Evolutionary conservation across 352 stramenopile genomes (phyloP).

Genomic region (Saprolegnia diclina): DNA sequence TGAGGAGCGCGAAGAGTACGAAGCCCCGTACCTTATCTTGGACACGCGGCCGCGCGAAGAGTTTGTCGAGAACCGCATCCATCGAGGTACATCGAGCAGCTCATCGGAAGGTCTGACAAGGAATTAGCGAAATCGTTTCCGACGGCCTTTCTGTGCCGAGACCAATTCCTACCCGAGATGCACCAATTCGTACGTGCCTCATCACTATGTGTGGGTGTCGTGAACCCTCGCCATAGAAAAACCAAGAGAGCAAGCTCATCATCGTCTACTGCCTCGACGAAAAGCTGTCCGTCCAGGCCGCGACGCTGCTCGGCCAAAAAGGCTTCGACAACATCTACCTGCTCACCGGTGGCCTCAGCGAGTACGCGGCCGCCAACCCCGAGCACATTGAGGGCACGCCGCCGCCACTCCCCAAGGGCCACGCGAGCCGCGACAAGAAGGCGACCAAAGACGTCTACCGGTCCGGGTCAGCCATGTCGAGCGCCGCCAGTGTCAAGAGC

Average conservation of each 20-base stretch:
- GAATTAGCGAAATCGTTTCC: constrained; percentile 50
- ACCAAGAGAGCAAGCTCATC: constrained; percentile 66
- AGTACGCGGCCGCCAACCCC: constrained; percentile 57
- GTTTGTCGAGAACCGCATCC: constrained; percentile 60
- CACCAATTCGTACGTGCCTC: constrained; percentile 45
- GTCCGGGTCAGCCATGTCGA: constrained; percentile 38
- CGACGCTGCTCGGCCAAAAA: constrained; percentile 65
- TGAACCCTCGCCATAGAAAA: constrained; percentile 40
- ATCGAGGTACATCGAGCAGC: constrained; percentile 30
- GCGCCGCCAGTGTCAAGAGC: constrained; percentile 48
- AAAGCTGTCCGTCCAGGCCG: constrained; percentile 50
- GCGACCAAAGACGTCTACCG: constrained; percentile 53
- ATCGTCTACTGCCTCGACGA: constrained; percentile 77
- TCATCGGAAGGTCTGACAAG: background rate
- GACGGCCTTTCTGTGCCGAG: constrained; percentile 48
- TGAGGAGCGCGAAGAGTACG: constrained; percentile 69
- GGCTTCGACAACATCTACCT: constrained; percentile 84
- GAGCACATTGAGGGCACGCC: constrained; percentile 61
- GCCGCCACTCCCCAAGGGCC: constrained; percentile 40
- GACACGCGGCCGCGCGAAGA: constrained; percentile 66
- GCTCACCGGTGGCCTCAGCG: constrained; percentile 53
- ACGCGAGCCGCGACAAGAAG: constrained; percentile 50
- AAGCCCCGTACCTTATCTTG: constrained; percentile 65
- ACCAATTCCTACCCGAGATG: constrained; percentile 65
- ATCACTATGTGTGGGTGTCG: background rate